These are phyloP conservation scores for Flaveria ramosissima DNA, from an alignment of 129 eudicot species.

Conservation along the genomic window DNA sequence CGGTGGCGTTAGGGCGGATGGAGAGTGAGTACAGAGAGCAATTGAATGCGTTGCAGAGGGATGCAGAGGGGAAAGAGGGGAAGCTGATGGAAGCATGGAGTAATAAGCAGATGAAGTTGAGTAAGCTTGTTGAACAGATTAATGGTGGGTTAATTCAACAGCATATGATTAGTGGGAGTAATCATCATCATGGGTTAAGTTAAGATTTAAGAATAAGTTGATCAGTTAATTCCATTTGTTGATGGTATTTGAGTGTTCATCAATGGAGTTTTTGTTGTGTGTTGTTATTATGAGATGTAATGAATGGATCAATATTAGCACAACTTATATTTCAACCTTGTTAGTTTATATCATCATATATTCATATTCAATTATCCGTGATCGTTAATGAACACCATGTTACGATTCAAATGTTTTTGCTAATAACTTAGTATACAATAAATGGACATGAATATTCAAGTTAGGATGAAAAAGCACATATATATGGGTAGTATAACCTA, in stretches of 20 bases:
- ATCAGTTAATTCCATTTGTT: constrained; percentile 7
- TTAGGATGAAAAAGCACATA: not conserved
- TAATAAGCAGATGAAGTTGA: constrained; percentile 50
- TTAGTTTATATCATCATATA: not conserved
- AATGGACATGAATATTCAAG: not conserved
- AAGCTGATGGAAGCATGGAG: constrained; percentile 63
- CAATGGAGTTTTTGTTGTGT: constrained; percentile 28
- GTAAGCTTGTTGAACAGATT: constrained; percentile 49
- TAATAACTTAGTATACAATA: not conserved
- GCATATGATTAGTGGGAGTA: constrained; percentile 37
- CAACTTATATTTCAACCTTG: constrained; percentile 25
- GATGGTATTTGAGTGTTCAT: constrained; percentile 23
- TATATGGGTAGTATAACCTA: not conserved
- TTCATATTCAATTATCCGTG: not conserved
- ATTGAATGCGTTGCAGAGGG: constrained; percentile 54
- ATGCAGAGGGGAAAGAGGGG: constrained; percentile 57
- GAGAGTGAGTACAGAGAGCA: constrained; percentile 61
- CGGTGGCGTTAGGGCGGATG: constrained; percentile 46
- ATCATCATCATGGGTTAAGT: constrained; percentile 38
- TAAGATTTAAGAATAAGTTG: not conserved
- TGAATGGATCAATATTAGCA: constrained; percentile 30
- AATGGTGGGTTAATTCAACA: constrained; percentile 42
- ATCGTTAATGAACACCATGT: not conserved
- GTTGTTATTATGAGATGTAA: constrained; percentile 24
- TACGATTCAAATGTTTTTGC: not conserved